Conservation (phyloP, 352 stramenopile species). For the Phytophthora kernoviae region DNA sequence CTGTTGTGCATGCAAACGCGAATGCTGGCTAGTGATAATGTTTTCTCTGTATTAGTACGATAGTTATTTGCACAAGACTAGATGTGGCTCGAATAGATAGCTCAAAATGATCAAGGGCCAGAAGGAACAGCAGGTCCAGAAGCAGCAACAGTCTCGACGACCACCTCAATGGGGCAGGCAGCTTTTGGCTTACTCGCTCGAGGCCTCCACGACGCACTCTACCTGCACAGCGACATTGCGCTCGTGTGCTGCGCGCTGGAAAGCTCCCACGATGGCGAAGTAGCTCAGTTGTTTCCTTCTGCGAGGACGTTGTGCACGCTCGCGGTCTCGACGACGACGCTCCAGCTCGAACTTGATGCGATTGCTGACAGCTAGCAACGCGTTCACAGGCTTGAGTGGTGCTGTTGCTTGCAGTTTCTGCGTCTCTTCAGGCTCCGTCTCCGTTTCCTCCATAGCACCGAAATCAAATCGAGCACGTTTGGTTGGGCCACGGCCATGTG, state of each 20-base stretch:
- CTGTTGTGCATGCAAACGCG: too few relatives aligned
- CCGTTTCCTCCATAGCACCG: constrained; percentile 26
- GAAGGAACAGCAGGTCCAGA: constrained; percentile 4
- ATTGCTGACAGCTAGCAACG: constrained; percentile 73
- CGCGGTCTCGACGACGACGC: constrained; percentile 49
- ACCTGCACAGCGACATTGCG: constrained; percentile 52
- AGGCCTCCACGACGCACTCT: constrained; percentile 42
- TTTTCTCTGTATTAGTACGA: constrained; percentile 44
- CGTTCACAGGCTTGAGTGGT: constrained; percentile 45
- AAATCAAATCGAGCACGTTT: constrained; percentile 77
- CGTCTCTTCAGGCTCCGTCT: constrained; percentile 31
- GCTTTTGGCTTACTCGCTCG: constrained; percentile 21
- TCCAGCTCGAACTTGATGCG: constrained; percentile 79
- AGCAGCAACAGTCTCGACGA: constrained; percentile 4
- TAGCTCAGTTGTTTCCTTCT: constrained; percentile 79
- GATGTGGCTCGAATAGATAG: constrained; percentile 45
- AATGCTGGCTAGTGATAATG: constrained; percentile 17
- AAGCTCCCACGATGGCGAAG: constrained; percentile 80
- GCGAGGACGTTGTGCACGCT: constrained; percentile 49
- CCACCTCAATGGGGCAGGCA: background rate
- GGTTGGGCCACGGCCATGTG: constrained; percentile 38
- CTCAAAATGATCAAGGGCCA: constrained; percentile 36
- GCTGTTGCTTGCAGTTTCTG: constrained; percentile 21
- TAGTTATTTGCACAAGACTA: constrained; percentile 48
- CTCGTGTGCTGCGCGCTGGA: constrained; percentile 78